These are phyloP conservation scores for Chrysosphaeria jannelii DNA, from an alignment of 2,329 filamentous ascomycete species.

Conservation along the genomic window DNA sequence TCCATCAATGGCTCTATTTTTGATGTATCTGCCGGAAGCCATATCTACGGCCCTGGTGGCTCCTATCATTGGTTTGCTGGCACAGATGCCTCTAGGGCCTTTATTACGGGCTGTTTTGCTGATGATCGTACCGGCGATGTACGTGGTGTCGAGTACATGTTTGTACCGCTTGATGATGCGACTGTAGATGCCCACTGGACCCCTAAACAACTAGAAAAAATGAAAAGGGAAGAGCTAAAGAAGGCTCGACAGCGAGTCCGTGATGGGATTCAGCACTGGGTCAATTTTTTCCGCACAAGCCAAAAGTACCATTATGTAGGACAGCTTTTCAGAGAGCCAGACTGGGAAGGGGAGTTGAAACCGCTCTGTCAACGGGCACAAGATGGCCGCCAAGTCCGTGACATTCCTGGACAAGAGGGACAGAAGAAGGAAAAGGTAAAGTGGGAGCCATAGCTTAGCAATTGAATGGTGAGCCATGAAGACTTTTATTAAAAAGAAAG, in stretches of 20 bases:
- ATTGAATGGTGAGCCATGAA: too few relatives aligned
- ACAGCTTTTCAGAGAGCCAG: slow-evolving; percentile 29
- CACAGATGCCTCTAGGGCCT: slow-evolving; percentile 59
- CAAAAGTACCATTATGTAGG: slow-evolving; percentile 63
- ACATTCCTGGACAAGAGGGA: slow-evolving; percentile 16
- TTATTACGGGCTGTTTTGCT: slow-evolving; percentile 75
- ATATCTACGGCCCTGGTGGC: slow-evolving; percentile 57
- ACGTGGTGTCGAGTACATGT: slow-evolving; percentile 69
- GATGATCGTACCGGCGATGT: slow-evolving; percentile 65
- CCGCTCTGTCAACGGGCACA: slow-evolving; percentile 41
- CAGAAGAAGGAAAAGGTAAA: neutral
- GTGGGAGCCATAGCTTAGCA: too few relatives aligned
- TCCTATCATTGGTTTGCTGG: slow-evolving; percentile 71
- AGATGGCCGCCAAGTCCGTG: slow-evolving; percentile 22
- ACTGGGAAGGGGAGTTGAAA: slow-evolving; percentile 28
- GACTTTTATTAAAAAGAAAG: too few relatives aligned
- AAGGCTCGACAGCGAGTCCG: slow-evolving; percentile 33
- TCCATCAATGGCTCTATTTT: slow-evolving; percentile 71
- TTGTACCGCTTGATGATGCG: slow-evolving; percentile 30
- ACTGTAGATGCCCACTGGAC: slow-evolving; percentile 27
- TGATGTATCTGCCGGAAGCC: slow-evolving; percentile 40
- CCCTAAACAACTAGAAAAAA: slow-evolving; percentile 18
- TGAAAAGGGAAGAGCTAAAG: slow-evolving; percentile 30
- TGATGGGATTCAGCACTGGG: slow-evolving; percentile 50
- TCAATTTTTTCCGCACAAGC: slow-evolving; percentile 49